Conservation (phyloP, 352 stramenopile genomes). For the Pythium dissimile region DNA sequence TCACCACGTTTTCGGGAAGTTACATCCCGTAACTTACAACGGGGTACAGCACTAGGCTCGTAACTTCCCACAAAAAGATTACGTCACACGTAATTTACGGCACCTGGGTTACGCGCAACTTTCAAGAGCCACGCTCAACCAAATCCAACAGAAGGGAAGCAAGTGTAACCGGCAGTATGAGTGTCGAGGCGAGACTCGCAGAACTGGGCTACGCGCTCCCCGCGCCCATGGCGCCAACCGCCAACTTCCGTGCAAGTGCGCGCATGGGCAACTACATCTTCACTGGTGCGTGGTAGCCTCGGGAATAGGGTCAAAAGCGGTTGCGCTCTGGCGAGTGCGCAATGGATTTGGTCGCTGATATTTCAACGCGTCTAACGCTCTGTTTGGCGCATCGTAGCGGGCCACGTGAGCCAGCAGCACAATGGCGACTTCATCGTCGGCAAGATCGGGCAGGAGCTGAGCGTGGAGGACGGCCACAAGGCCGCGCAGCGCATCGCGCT, state of each 20-base stretch:
- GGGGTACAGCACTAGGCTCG: no score
- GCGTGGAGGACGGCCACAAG: constrained; percentile 80
- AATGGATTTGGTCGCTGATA: background rate
- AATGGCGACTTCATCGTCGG: constrained; percentile 66
- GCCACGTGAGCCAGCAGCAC: constrained; percentile 51
- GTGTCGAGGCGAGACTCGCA: constrained; percentile 59
- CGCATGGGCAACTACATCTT: constrained; percentile 71
- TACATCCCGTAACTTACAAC: no score
- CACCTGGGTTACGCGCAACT: no score
- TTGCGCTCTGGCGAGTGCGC: background rate
- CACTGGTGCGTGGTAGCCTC: constrained; percentile 32
- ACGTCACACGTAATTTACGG: no score
- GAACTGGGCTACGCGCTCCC: constrained; percentile 73
- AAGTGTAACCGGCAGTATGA: no score
- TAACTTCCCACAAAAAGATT: no score
- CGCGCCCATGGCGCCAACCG: constrained; percentile 54
- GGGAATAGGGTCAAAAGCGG: background rate
- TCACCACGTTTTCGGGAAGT: no score
- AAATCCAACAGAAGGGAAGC: no score
- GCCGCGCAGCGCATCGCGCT: constrained; percentile 77
- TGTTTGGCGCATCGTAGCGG: constrained; percentile 26
- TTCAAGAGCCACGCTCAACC: no score
- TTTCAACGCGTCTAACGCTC: background rate
- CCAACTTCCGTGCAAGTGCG: constrained; percentile 63
- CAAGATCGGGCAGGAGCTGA: constrained; percentile 81